Base-by-base conservation (phyloP, 345 rosid species). In the Euphorbia tirucalli region DNA sequence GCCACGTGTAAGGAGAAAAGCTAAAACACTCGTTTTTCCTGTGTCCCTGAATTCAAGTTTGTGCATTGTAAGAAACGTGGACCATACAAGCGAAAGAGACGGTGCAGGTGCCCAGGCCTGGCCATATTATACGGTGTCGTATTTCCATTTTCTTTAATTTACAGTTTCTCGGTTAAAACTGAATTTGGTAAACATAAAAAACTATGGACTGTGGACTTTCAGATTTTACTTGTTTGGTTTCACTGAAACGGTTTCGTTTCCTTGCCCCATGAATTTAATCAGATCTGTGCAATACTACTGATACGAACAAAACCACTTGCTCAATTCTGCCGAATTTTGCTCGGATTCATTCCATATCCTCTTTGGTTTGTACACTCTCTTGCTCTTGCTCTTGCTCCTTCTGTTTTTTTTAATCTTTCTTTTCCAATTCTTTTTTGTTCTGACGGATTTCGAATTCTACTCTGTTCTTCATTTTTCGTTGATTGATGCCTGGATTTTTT, bases 321-420 rank as follows among this genome's bases (percentile, higher is more conserved):
- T 27, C 32, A 11, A 24, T 64, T n/a, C 49, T 14, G 7, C 46
- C 35, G 52, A 18, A 18, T 48, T 66, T 60, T 21, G 28, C 31
- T 11, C 57, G 56, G 41, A 68, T 67, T 59, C 56, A 61, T 35
- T 49, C 68, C 22, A 61, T 68, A 59, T 59, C 65, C 27, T 44
- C 65, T n/a, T 39, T 25, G 61, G 71, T 74, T 50, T 60, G 68
- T 68, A 56, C 57, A 56, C 58, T 66, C 24, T 62, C 21, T 10
- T n/a, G 10, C 28, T 43, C 56, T 65, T 32, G 11, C 44, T 41
- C 7, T 11, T 19, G 4, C 25, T 59, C 19, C 30, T 32, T 15
- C 9, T 27, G 10, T 71, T 5, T 21, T 21, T 54, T 19, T n/a
- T n/a, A n/a, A n/a, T n/a, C n/a, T n/a, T n/a, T n/a, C n/a, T n/a